phyloP scores from a whole-genome alignment of 148 eudicot species.

The Camellia japonica region DNA sequence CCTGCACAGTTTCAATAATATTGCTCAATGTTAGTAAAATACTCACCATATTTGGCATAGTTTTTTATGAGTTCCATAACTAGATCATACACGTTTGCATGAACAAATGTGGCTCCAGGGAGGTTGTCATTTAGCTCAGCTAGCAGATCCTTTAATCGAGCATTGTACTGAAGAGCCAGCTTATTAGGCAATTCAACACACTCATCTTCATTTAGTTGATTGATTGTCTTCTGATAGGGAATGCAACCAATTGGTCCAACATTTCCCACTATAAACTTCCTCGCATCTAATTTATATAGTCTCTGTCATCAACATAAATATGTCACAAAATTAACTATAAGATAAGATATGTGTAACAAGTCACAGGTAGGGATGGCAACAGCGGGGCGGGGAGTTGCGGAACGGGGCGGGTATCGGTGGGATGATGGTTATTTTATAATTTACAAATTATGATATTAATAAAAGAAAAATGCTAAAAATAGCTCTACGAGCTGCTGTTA shows the following conservation, averaged over 20 bases:
- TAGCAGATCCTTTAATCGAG: conserved; percentile 60
- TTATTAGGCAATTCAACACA: conserved; percentile 83
- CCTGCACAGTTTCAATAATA: conserved; percentile 40
- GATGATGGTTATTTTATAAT: no score
- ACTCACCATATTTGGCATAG: conserved; percentile 72
- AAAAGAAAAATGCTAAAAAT: no score
- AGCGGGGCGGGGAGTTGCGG: no score
- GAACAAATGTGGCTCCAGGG: conserved; percentile 73
- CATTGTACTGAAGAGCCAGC: conserved; percentile 78
- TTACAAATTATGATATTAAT: no score
- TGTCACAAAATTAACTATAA: neutral
- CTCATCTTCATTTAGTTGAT: conserved; percentile 58
- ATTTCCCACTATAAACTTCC: conserved; percentile 79
- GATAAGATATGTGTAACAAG: no score
- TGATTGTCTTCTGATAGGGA: conserved; percentile 87
- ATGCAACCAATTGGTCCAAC: conserved; percentile 97
- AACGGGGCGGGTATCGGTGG: no score
- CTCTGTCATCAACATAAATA: conserved; percentile 41
- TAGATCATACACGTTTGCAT: conserved; percentile 81
- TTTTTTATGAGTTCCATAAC: conserved; percentile 84
- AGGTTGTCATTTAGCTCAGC: conserved; percentile 52
- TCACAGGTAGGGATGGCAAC: no score
- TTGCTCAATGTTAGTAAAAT: neutral
- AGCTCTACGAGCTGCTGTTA: no score
- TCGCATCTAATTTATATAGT: conserved; percentile 75